Percentiles rank a stretch among this genome's conserved stretches.
Conservation (phyloP, 2,329 filamentous ascomycete species). For the Colletotrichum chrysophilum region DNA sequence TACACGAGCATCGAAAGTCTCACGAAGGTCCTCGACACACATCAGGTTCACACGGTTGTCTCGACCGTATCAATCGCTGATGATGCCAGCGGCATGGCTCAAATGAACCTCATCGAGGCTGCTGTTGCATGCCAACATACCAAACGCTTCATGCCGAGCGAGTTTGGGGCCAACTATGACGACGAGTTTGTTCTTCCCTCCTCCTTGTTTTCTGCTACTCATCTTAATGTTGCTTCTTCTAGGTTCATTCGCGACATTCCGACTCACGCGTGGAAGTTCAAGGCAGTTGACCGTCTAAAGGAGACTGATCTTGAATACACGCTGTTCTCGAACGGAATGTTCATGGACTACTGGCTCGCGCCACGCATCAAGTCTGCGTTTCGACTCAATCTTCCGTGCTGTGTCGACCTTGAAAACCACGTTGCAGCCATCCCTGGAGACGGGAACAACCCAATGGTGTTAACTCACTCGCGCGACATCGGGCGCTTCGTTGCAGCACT, state of each 20-base stretch:
- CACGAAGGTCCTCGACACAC: not conserved
- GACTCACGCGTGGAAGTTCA: not conserved
- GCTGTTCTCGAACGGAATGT: not conserved
- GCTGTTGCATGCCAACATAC: not conserved
- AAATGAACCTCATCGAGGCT: not conserved
- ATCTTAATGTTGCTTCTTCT: not conserved
- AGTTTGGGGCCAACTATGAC: not conserved
- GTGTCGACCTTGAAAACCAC: not conserved
- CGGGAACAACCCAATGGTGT: rapidly evolving
- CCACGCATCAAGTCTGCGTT: not conserved
- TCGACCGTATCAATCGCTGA: not conserved
- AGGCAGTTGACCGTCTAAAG: not conserved
- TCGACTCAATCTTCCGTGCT: not conserved
- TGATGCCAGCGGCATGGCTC: not conserved
- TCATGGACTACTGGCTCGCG: not conserved
- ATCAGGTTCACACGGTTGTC: not conserved
- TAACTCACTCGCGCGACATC: not conserved
- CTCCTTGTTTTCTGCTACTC: not conserved
- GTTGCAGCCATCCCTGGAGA: not conserved
- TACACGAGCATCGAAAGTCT: not conserved
- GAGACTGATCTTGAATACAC: not conserved
- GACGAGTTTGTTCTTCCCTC: not conserved
- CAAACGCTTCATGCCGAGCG: not conserved
- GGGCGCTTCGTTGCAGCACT: not conserved
- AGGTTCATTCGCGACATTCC: not conserved